These are phyloP conservation scores for Citrus medica DNA, from an alignment of 345 rosid species.

Conservation along the genomic window DNA sequence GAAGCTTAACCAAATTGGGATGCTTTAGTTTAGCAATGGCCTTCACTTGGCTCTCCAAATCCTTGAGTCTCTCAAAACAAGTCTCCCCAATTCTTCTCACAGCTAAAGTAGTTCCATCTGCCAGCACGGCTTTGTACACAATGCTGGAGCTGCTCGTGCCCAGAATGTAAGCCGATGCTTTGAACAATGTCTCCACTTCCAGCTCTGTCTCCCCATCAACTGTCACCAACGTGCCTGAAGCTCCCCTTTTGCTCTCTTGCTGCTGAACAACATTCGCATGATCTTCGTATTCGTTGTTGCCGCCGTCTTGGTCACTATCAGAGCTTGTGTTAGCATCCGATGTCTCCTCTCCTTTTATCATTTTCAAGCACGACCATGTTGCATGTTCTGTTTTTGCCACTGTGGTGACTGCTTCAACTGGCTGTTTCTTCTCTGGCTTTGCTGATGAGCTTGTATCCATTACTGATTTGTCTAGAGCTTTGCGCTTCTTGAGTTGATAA, in stretches of 20 bases:
- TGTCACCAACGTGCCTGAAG: constrained; percentile 42
- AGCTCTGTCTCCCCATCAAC: constrained; percentile 71
- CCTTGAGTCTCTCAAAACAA: constrained; percentile 49
- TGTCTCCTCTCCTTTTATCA: constrained; percentile 36
- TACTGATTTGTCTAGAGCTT: constrained; percentile 5
- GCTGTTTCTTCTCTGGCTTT: constrained; percentile 18
- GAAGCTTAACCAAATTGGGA: constrained; percentile 63
- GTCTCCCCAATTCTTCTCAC: constrained; percentile 87
- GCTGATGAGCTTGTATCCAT: constrained; percentile 14
- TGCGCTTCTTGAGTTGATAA: constrained; percentile 60
- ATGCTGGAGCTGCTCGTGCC: constrained; percentile 66
- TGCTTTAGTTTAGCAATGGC: constrained; percentile 63
- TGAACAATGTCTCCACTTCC: constrained; percentile 68
- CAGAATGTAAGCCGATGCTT: constrained; percentile 79
- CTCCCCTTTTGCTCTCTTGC: constrained; percentile 20
- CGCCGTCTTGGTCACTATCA: constrained; percentile 53
- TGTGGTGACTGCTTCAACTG: constrained; percentile 21
- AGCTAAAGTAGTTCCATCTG: constrained; percentile 61
- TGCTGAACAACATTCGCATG: constrained; percentile 11
- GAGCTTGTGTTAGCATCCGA: constrained; percentile 48
- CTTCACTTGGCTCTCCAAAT: constrained; percentile 69
- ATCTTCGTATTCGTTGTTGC: constrained; percentile 12
- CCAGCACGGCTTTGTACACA: constrained; percentile 84
- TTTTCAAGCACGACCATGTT: constrained; percentile 52
- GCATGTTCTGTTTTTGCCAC: constrained; percentile 7